Conservation (phyloP, 805 yeast species). For the Candida vaughaniae region DNA sequence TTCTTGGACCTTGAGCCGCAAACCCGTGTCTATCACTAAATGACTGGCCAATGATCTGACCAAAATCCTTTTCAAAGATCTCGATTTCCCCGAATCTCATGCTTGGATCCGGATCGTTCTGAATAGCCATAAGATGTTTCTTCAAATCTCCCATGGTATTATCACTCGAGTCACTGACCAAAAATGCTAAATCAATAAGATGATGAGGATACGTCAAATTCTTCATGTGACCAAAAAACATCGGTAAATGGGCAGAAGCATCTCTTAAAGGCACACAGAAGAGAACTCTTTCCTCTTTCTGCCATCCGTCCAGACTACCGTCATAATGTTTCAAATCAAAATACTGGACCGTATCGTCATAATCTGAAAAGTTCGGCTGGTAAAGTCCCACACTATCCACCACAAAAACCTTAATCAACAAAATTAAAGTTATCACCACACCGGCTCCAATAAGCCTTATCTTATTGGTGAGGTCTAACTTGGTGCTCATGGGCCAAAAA, state of each 20-base stretch:
- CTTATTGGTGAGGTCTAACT: slow-evolving; percentile 9
- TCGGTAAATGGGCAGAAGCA: slow-evolving; percentile 85
- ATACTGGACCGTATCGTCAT: slow-evolving; percentile 50
- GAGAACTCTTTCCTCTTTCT: slow-evolving; percentile 70
- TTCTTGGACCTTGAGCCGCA: slow-evolving; percentile 92
- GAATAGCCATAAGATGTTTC: slow-evolving; percentile 58
- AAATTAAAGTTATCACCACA: slow-evolving; percentile 10
- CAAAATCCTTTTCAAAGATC: slow-evolving; percentile 85
- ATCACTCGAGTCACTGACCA: slow-evolving; percentile 89
- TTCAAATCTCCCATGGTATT: slow-evolving; percentile 73
- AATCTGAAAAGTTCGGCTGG: slow-evolving; percentile 29
- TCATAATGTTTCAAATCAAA: slow-evolving; percentile 69
- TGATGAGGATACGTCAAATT: slow-evolving; percentile 86
- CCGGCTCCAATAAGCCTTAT: slow-evolving; percentile 11
- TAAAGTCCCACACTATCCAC: slow-evolving; percentile 18
- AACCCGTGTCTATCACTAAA: slow-evolving; percentile 93
- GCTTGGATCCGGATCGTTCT: slow-evolving; percentile 58
- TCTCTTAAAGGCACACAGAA: slow-evolving; percentile 91
- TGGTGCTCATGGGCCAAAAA: slow-evolving; percentile 1
- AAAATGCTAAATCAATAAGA: slow-evolving; percentile 75
- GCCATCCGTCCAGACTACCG: slow-evolving; percentile 78
- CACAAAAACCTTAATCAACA: slow-evolving; percentile 15
- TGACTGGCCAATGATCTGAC: slow-evolving; percentile 89
- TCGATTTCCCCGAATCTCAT: slow-evolving; percentile 81
- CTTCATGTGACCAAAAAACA: slow-evolving; percentile 81